These are phyloP conservation scores for Citrus reticulata DNA, from an alignment of 345 rosid genomes.

Conservation along the genomic window DNA sequence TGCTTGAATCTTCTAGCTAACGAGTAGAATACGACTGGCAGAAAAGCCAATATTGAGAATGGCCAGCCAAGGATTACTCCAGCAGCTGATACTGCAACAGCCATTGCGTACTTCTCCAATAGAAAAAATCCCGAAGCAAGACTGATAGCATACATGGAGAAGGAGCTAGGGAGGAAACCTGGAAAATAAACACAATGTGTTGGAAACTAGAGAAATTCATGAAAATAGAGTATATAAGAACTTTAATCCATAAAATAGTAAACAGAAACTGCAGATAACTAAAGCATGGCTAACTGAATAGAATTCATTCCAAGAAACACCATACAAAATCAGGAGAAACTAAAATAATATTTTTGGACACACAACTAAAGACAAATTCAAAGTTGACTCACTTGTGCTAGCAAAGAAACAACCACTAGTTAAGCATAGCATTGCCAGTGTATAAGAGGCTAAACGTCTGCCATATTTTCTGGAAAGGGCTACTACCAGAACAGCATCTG, in stretches of 20 bases:
- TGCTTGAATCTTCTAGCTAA: conserved; percentile 62
- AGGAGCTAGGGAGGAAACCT: conserved; percentile 99
- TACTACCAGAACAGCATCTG: conserved; percentile 80
- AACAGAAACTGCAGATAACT: background rate
- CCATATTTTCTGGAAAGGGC: conserved; percentile 93
- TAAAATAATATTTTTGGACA: background rate
- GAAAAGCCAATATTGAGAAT: conserved; percentile 88
- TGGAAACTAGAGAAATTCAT: background rate
- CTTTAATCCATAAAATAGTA: background rate
- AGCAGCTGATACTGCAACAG: conserved; percentile 68
- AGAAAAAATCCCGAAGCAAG: conserved; percentile 90
- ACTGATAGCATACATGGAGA: conserved; percentile 96
- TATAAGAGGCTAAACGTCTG: conserved; percentile 83
- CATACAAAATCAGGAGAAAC: background rate
- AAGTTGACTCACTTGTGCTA: conserved; percentile 78
- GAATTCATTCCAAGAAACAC: background rate
- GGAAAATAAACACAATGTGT: conserved; percentile 7
- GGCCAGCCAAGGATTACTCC: conserved; percentile 99
- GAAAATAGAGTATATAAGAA: background rate
- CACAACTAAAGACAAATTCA: background rate
- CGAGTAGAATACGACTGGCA: conserved; percentile 67
- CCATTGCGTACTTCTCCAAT: conserved; percentile 64
- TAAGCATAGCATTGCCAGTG: conserved; percentile 93
- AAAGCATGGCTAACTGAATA: background rate
- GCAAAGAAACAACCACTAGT: conserved; percentile 99